These are phyloP conservation scores for Raphanus raphanistrum DNA, from an alignment of 345 rosid species.

Conservation along the genomic window DNA sequence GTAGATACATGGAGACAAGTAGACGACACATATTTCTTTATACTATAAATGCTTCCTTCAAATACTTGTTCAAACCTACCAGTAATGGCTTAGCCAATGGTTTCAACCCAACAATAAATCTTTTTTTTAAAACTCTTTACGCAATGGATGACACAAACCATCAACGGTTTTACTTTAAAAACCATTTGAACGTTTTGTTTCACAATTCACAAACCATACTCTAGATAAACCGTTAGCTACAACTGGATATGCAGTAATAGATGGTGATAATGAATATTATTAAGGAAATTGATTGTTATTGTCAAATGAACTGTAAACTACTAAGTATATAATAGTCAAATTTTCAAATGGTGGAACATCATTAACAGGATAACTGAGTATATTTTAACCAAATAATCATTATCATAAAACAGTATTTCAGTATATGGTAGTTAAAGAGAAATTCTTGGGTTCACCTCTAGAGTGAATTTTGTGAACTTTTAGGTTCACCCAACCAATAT, in stretches of 20 bases:
- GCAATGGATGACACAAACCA: neutral
- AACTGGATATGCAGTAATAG: neutral
- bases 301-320: neutral
- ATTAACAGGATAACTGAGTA: neutral
- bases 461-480: too few relatives aligned
- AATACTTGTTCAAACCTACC: neutral
- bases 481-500: too few relatives aligned
- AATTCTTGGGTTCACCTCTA: too few relatives aligned
- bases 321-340: neutral
- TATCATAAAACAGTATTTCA: too few relatives aligned
- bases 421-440: too few relatives aligned
- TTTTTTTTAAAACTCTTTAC: neutral
- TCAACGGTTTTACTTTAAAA: neutral
- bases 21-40: neutral
- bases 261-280: neutral
- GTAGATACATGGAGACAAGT: neutral
- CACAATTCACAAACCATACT: neutral
- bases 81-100: slow-evolving; percentile 1
- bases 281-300: neutral
- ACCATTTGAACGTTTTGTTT: neutral
- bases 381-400: too few relatives aligned
- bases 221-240: neutral
- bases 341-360: neutral
- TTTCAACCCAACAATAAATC: neutral
- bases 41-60: slow-evolving; percentile 1